Evolutionary conservation across 345 rosid genomes (phyloP).

Genomic region (Capsella bursapastoris): DNA sequence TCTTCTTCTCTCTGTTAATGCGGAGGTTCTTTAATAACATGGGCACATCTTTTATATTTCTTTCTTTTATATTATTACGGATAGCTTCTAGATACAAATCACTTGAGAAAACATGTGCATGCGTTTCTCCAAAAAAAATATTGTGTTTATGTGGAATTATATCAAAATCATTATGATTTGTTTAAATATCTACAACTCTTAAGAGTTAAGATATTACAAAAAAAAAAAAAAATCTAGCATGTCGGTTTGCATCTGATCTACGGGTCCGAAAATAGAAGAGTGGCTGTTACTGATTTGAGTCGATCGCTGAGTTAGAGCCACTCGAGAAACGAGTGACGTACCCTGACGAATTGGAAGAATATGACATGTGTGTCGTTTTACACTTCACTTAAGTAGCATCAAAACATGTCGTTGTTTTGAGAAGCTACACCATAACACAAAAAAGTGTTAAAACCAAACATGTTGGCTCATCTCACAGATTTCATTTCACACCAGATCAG

Average conservation of each 20-base stretch:
- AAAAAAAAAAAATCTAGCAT: background rate
- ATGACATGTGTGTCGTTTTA: conserved; percentile 1
- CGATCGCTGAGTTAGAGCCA: conserved; percentile 25
- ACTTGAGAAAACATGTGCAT: background rate
- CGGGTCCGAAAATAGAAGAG: conserved; percentile 33
- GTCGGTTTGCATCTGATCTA: conserved; percentile 16
- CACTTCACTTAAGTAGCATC: background rate
- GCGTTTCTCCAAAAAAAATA: background rate
- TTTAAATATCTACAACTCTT: background rate
- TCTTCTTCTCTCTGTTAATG: background rate
- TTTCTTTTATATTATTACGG: no score
- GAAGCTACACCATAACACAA: background rate
- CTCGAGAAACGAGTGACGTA: conserved; percentile 20
- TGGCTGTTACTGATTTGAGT: conserved; percentile 25
- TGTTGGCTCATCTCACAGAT: background rate
- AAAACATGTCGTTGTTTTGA: background rate
- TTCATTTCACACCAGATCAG: background rate
- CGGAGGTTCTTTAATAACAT: no score
- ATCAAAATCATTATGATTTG: no score
- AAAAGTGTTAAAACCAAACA: background rate
- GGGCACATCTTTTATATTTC: no score
- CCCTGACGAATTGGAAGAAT: background rate
- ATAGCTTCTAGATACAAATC: background rate
- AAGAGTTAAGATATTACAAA: background rate
- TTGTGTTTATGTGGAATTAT: no score